Conservation (phyloP, 495 filamentous ascomycete genomes). For the Aspergillus ostianus region DNA sequence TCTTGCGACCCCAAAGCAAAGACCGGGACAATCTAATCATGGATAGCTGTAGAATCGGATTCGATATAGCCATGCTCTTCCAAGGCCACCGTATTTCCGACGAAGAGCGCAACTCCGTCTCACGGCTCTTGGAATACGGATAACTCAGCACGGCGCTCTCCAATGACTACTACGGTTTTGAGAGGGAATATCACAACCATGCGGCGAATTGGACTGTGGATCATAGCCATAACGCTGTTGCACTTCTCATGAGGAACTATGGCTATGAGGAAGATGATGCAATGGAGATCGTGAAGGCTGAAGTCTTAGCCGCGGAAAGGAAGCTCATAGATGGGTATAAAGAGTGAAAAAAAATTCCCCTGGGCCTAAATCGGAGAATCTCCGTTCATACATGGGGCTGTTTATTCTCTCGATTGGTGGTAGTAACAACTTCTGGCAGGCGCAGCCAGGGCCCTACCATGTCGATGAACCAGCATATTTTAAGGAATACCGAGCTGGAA, state of each 20-base stretch:
- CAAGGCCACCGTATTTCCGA: not conserved
- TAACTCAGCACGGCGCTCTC: not conserved
- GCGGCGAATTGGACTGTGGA: not conserved
- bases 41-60: not conserved
- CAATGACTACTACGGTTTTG: not conserved
- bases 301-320: not conserved
- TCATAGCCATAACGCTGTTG: not conserved
- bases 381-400: not conserved
- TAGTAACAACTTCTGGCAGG: not conserved
- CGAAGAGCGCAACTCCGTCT: not conserved
- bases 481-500: not conserved
- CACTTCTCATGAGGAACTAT: not conserved
- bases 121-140: not conserved
- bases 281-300: not conserved
- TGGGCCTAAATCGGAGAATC: not conserved
- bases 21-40: not conserved
- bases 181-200: not conserved
- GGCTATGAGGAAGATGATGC: not conserved
- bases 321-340: not conserved
- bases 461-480: not conserved
- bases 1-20: not conserved
- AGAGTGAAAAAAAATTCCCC: not conserved
- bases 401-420: not conserved
- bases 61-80: not conserved
- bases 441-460: not conserved